Evolutionary conservation across 2,329 filamentous ascomycete species (phyloP).

Genomic region (Ophiobolus disseminans): DNA sequence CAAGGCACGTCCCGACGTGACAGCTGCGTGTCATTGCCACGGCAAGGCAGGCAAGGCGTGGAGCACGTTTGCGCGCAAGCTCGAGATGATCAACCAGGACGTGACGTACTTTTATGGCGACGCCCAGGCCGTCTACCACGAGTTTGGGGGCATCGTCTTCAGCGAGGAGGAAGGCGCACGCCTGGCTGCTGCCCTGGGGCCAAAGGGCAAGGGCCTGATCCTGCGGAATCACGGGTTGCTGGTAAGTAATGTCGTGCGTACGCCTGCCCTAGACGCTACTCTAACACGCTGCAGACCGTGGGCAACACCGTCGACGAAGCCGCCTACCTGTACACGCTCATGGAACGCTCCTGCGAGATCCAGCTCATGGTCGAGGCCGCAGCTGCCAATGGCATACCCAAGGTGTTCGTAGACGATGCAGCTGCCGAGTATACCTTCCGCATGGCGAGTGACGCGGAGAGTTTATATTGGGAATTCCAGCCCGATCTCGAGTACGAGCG

Average conservation of each 20-base stretch:
- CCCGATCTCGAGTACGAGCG: constrained; percentile 58
- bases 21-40: constrained; percentile 74
- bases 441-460: constrained; percentile 56
- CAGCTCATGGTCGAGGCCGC: constrained; percentile 74
- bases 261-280: not conserved
- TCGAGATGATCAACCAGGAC: constrained; percentile 76
- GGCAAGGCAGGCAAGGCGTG: constrained; percentile 71
- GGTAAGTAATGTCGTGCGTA: constrained; percentile 23
- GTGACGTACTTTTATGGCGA: constrained; percentile 69
- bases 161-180: constrained; percentile 68
- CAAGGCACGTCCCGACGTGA: constrained; percentile 69
- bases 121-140: constrained; percentile 69
- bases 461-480: constrained; percentile 61
- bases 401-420: constrained; percentile 63
- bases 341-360: constrained; percentile 73
- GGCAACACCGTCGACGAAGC: constrained; percentile 77
- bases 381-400: constrained; percentile 59
- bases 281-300: constrained; percentile 58
- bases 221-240: constrained; percentile 76
- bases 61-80: constrained; percentile 67
- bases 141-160: constrained; percentile 70
- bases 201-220: constrained; percentile 67
- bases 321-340: constrained; percentile 70
- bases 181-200: constrained; percentile 69
- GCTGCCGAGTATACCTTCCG: constrained; percentile 62